Evolutionary conservation across 345 rosid genomes (phyloP).

Genomic region (Rhodamnia argentea): DNA sequence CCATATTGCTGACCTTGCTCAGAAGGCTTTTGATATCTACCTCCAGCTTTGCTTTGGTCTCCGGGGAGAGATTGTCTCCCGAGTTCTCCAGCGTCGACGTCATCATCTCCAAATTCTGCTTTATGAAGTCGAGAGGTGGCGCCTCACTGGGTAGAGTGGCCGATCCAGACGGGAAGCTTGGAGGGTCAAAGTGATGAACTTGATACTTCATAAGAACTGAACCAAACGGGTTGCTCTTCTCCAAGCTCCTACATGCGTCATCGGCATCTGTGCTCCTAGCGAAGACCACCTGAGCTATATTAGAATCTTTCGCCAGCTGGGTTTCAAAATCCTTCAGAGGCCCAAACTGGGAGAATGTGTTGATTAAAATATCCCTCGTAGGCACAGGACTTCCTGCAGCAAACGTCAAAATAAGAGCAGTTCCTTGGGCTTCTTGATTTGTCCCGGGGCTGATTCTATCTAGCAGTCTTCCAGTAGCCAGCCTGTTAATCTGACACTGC

Average conservation of each 20-base stretch:
- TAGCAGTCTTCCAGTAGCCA: not conserved
- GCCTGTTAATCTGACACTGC: slow-evolving; percentile 1
- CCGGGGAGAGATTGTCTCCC: slow-evolving; percentile 70
- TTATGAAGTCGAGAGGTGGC: slow-evolving; percentile 62
- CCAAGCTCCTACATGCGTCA: slow-evolving; percentile 53
- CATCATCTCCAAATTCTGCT: slow-evolving; percentile 85
- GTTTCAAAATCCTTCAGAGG: slow-evolving; percentile 51
- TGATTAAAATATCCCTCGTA: slow-evolving; percentile 42
- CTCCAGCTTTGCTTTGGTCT: slow-evolving; percentile 64
- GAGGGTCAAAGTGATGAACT: slow-evolving; percentile 11
- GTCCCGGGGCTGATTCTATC: slow-evolving; percentile 13
- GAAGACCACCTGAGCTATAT: slow-evolving; percentile 50
- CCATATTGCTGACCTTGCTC: slow-evolving; percentile 57
- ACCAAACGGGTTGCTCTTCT: slow-evolving; percentile 46
- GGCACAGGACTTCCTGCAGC: slow-evolving; percentile 48
- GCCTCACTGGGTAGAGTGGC: slow-evolving; percentile 15
- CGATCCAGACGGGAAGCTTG: slow-evolving; percentile 8
- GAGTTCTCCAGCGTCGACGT: slow-evolving; percentile 74
- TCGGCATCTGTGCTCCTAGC: slow-evolving; percentile 36
- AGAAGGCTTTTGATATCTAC: slow-evolving; percentile 65
- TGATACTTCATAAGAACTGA: slow-evolving; percentile 26
- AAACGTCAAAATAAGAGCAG: slow-evolving; percentile 61
- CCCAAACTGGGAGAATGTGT: slow-evolving; percentile 56
- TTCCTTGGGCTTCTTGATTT: slow-evolving; percentile 15
- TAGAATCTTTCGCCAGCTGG: slow-evolving; percentile 28